Percentiles rank a stretch among this genome's conserved stretches.
Evolutionary conservation across 1,284 basidiomycete genomes (phyloP).

Genomic region (Irpex sp.): DNA sequence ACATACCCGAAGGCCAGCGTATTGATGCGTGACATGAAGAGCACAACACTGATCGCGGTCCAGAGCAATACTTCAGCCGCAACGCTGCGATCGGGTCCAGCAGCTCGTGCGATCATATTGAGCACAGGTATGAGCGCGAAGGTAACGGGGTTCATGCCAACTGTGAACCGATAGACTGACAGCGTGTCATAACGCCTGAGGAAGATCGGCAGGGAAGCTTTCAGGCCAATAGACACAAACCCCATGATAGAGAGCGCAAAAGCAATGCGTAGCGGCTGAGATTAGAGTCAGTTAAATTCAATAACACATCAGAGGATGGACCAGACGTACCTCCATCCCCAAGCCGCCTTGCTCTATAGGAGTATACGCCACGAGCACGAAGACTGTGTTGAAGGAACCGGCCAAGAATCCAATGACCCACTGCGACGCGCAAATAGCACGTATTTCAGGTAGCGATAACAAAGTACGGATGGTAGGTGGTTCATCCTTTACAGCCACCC

Average conservation of each 20-base stretch:
- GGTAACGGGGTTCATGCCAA: constrained; percentile 32
- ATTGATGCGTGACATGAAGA: constrained; percentile 31
- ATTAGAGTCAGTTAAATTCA: no score
- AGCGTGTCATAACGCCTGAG: constrained; percentile 30
- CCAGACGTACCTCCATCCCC: constrained; percentile 46
- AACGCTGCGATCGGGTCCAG: constrained; percentile 9
- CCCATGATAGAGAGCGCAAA: constrained; percentile 46
- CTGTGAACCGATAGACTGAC: constrained; percentile 29
- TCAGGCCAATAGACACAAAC: constrained; percentile 33
- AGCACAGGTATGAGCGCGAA: constrained; percentile 34
- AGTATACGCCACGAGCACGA: constrained; percentile 64
- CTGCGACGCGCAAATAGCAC: constrained; percentile 49
- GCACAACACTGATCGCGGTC: constrained; percentile 28
- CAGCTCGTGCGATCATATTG: constrained; percentile 24
- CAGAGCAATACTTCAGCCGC: constrained; percentile 26
- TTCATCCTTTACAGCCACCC: constrained; percentile 3
- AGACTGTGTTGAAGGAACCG: constrained; percentile 60
- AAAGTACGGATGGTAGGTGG: constrained; percentile 29
- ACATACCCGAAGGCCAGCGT: constrained; percentile 37
- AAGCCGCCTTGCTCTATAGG: constrained; percentile 53
- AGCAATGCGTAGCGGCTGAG: constrained; percentile 57
- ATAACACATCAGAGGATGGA: neutral
- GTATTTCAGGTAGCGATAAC: constrained; percentile 47
- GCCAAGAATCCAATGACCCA: constrained; percentile 52
- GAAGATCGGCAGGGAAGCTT: constrained; percentile 33